phyloP scores from a whole-genome alignment of 257 asterid genomes.

The Scutellaria galericulata region DNA sequence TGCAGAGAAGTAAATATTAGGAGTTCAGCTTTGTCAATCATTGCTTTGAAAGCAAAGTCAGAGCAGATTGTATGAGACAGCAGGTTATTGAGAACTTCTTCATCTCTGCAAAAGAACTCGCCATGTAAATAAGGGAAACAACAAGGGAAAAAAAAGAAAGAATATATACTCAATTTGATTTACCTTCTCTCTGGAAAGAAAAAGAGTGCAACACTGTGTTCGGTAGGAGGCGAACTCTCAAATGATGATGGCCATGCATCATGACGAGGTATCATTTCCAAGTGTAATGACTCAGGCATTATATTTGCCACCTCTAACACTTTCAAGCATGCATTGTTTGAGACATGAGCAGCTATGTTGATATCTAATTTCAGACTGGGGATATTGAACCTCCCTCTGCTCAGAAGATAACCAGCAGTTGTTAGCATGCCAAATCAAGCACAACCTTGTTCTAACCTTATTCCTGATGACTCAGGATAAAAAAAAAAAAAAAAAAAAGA shows the following conservation, averaged over 20 bases:
- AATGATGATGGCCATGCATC: conserved; percentile 50
- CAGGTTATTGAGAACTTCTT: conserved; percentile 49
- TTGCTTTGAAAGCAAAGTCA: conserved; percentile 52
- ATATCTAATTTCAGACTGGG: conserved; percentile 42
- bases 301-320: conserved; percentile 42
- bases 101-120: conserved; percentile 47
- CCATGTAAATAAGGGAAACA: conserved; percentile 18
- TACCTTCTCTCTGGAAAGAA: conserved; percentile 52
- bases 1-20: conserved; percentile 57
- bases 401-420: conserved; percentile 30
- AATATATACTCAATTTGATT: conserved; percentile 10
- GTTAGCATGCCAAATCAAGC: conserved; percentile 19
- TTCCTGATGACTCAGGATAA: conserved; percentile 18
- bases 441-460: not conserved
- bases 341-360: conserved; percentile 46
- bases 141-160: not conserved
- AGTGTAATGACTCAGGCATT: conserved; percentile 42
- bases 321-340: conserved; percentile 40
- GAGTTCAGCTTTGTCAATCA: conserved; percentile 51
- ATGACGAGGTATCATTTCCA: conserved; percentile 47
- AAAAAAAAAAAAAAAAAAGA: conserved; percentile 24
- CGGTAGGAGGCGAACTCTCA: conserved; percentile 46
- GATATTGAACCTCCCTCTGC: conserved; percentile 53
- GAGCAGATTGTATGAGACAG: conserved; percentile 40
- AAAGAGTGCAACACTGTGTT: conserved; percentile 43